Base-by-base conservation (phyloP, 2,329 filamentous ascomycete species). In the Parascedosporium putredinis region DNA sequence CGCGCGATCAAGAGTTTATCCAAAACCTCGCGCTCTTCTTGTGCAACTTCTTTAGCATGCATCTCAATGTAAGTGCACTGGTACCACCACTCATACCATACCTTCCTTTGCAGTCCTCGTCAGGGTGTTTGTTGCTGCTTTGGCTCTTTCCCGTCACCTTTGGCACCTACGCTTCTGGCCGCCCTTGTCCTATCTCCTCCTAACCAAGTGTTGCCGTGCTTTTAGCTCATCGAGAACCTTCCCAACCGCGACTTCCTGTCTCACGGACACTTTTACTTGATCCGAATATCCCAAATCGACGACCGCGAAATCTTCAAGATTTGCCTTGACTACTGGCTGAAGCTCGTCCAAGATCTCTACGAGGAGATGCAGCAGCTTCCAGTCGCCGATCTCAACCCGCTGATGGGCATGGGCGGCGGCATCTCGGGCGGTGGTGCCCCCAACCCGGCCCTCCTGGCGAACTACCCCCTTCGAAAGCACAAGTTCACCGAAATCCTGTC, bases 231-330 rank as follows among this genome's bases (percentile, higher is more conserved):
- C 57, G 93, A 98, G 69, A 95, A 93, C 59, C 78, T 98, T 22
- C 91, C 93, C 23, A 97, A 97, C 68, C 81, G 84, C 57, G 93
- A 98, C 61, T 98, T 88, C 67, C 83, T 98, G 40, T 87, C 88
- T 1, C 93, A 98, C 62, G 91, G 88, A 16, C 93, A 98, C 68
- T 97, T 95, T 68, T 98, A 98, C 67, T 81, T 98, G 12, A 96
- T 98, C 61, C 84, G 91, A 55, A 96, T 98, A 66, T 96, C 90
- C 45, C 90, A 98, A 70, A 98, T 98, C 57, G 93, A 98, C 58
- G 94, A 98, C 62, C 84, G 93, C 50, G 93, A 98, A 66, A 95
- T 98, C 56, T 98, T 98, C 80, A 98, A 98, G 76, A 98, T 98
- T 62, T 95, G 88, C 64, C 74, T 98, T 54, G 94, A 98, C 66